phyloP scores from a whole-genome alignment of 352 stramenopile genomes.

The Saprolegnia parasitica region DNA sequence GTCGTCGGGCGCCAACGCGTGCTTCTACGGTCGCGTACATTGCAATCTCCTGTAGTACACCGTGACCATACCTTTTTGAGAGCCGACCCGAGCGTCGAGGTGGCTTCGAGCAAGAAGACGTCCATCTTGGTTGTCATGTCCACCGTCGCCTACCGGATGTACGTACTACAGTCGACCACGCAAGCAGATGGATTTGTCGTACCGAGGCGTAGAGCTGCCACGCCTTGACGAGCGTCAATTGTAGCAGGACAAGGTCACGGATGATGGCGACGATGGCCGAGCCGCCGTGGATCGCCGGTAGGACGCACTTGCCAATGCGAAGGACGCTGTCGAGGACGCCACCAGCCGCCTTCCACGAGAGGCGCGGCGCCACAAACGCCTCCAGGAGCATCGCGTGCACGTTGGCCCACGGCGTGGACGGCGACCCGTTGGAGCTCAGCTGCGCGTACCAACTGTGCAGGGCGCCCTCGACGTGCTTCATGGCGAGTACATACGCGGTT shows the following conservation, averaged over 20 bases:
- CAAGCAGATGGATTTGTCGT: not conserved
- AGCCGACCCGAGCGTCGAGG: not conserved
- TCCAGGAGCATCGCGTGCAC: not conserved
- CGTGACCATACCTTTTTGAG: constrained; percentile 3
- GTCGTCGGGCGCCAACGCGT: constrained; percentile 31
- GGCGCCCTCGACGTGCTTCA: constrained; percentile 9
- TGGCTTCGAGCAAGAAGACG: constrained; percentile 45
- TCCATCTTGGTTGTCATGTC: constrained; percentile 57
- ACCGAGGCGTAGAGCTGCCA: constrained; percentile 12
- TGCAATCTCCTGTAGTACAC: too few species aligned
- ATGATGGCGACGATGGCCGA: not conserved
- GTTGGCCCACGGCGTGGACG: not conserved
- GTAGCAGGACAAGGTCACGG: not conserved
- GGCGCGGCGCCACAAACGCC: not conserved
- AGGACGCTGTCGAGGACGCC: constrained; percentile 40
- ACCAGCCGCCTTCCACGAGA: constrained; percentile 32
- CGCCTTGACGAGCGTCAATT: not conserved
- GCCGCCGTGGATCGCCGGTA: constrained; percentile 33
- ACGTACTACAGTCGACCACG: too few species aligned
- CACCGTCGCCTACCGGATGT: constrained; percentile 33
- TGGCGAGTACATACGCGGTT: not conserved
- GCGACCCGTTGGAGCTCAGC: not conserved
- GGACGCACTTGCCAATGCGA: constrained; percentile 35
- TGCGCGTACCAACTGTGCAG: not conserved
- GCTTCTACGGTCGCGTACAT: constrained; percentile 5